Evolutionary conservation across 139 green algal genomes (phyloP), one percentile per base, ranked within the genome.

Genomic region (Edaphochlamys debaryana): DNA sequence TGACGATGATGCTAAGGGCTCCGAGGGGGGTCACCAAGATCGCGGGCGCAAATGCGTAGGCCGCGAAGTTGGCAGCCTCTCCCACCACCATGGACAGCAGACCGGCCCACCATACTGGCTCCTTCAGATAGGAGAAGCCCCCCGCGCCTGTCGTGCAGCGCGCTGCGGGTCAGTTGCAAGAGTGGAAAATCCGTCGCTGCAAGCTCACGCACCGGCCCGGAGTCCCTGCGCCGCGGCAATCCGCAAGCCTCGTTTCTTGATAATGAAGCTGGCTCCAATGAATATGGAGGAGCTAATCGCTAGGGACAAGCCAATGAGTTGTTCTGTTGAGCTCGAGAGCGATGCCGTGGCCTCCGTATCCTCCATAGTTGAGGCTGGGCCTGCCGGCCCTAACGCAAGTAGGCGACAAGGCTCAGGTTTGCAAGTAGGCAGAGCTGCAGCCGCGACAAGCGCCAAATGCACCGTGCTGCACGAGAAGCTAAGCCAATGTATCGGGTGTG

Each of bases 31-130:
- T 99, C 4, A 99, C 97, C 8, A 99, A 80, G 48, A 98, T 96
- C 17, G 97, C 97, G 19, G 97, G 97, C 4, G 97, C 97, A 92
- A 98, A 99, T 3, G 97, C 97, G 74, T 99, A 99, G 2, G 97
- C 97, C 45, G 96, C 96, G 90, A 99, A 99, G 85, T 99, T 99
- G 27, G 94, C 94, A 30, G 94, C 88, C 85, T 99, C 97, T 0
- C 97, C 97, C 17, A 98, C 74, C 4, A 98, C 88, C 97, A 99
- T 99, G 19, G 90, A 50, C 40, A 97, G 40, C 89, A 99, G 90
- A 22, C 97, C 97, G 41, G 93, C 89, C 97, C 97, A 99, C 97
- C 97, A 99, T 66, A 99, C 82, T 38, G 97, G 97, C 89, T 99
- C 94, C 20, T 52, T 64, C 15, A 99, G 81, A 82, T 99, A 99